Evolutionary conservation across 2,329 filamentous ascomycete species (phyloP), one percentile per base, ranked within the genome.

Genomic region (Gaeumannomyces sp.): DNA sequence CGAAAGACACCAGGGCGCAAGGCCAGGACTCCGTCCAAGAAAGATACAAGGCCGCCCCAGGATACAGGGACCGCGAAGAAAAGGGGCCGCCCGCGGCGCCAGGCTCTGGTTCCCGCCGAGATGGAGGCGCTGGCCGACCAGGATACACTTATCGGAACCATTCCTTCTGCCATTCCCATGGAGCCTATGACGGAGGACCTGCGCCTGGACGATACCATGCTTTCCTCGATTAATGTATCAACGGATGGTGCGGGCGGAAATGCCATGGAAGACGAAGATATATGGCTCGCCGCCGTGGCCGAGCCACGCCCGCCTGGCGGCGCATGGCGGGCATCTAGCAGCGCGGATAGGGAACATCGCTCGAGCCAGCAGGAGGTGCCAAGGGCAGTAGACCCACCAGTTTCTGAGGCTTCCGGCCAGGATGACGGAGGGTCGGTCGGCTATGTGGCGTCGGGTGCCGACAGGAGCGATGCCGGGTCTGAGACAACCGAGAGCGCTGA

Each of bases 61-160:
- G 65, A 65, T 22, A 69, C 72, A n/a, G 56, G 53, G 33, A 25
- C 70, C 69, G 29, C 71, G 11, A 71, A 70, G 62, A 75, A 73
- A 64, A 71, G 73, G 59, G 74, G 73, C 7, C 71, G 75, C 2
- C 73, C 72, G 10, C 71, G 74, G 38, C 74, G 73, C 22, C 67
- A 69, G 63, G 67, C 70, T 10, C 62, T 71, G 56, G 66, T 62
- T 7, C 66, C 69, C 11, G 69, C 71, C 10, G 70, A 72, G 57
- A 70, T 73, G 56, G 70, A 71, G 33, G 69, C 66, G 53, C 69
- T 73, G 29, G 66, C 66, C 25, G 70, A 71, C 59, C 68, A 70
- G 62, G 68, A 68, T 25, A 60, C 65, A 1, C 31, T 53, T n/a
- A 61, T 59, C 38, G 65, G 64, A 22, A 62, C 53, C 27, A 62